A percentile compares a stretch with the other conserved stretches of the same genome.
Evolutionary conservation across 345 rosid species (phyloP).

Genomic region (Pelargonium nanum): DNA sequence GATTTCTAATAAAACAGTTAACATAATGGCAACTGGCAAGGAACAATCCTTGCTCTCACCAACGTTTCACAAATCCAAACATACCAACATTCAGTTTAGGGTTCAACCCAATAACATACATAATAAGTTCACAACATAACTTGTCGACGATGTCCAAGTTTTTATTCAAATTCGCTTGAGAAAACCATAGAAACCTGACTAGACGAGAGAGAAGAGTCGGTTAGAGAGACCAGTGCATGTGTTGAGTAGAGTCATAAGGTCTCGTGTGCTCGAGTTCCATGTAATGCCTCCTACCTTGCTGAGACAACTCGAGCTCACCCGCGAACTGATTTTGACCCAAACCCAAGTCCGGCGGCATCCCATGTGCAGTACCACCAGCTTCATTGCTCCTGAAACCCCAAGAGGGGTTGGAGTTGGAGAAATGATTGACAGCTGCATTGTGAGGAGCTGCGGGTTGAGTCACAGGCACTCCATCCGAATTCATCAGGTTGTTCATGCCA

Average conservation of each 20-base stretch:
- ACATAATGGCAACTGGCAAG: too few species aligned
- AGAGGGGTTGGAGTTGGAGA: slow-evolving; percentile 34
- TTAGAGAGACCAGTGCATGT: not conserved
- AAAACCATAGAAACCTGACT: not conserved
- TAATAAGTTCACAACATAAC: too few species aligned
- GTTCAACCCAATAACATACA: too few species aligned
- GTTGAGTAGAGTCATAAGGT: slow-evolving; percentile 25
- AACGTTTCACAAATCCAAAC: too few species aligned
- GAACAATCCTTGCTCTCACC: too few species aligned
- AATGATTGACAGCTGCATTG: slow-evolving; percentile 31
- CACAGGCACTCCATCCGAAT: slow-evolving; percentile 33
- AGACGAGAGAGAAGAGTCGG: not conserved
- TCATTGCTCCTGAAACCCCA: slow-evolving; percentile 50
- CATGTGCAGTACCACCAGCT: slow-evolving; percentile 23
- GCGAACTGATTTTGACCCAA: slow-evolving; percentile 38
- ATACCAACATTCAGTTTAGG: too few species aligned
- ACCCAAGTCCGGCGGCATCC: slow-evolving; percentile 38
- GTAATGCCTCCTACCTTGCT: slow-evolving; percentile 43
- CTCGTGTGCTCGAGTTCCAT: slow-evolving; percentile 47
- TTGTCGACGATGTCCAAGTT: not conserved
- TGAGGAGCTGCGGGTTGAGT: slow-evolving; percentile 39
- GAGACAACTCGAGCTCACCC: slow-evolving; percentile 42
- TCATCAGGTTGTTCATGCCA: slow-evolving; percentile 23
- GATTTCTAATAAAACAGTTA: too few species aligned
- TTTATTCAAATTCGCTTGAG: not conserved